Evolutionary conservation across 1,284 basidiomycete genomes (phyloP).

Genomic region (Laetiporus sulphureus): DNA sequence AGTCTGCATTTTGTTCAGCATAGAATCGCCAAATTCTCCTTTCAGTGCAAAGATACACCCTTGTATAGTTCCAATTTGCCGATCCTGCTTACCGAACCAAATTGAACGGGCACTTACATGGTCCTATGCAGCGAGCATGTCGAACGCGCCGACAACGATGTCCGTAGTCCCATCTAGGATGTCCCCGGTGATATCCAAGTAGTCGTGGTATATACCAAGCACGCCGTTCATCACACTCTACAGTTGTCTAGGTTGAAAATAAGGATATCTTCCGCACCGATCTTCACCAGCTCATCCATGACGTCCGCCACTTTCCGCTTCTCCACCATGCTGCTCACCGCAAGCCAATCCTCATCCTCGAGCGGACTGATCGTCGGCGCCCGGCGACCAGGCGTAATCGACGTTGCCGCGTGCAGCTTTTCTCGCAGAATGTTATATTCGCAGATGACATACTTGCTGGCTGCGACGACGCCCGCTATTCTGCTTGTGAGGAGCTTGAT

Average conservation of each 20-base stretch:
- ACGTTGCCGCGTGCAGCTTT: conserved; percentile 55
- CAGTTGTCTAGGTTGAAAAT: conserved; percentile 92
- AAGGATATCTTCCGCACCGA: conserved; percentile 88
- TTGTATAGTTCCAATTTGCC: no score
- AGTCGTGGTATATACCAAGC: no score
- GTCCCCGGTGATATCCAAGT: no score
- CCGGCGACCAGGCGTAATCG: conserved; percentile 83
- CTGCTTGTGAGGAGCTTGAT: conserved; percentile 82
- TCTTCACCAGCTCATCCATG: conserved; percentile 85
- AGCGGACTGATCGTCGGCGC: conserved; percentile 89
- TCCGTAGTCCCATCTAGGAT: no score
- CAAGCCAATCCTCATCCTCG: conserved; percentile 84
- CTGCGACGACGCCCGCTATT: conserved; percentile 91
- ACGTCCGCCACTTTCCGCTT: conserved; percentile 76
- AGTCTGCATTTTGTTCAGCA: no score
- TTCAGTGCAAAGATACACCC: no score
- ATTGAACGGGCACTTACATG: no score
- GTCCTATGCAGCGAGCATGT: no score
- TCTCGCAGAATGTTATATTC: conserved; percentile 85
- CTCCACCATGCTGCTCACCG: conserved; percentile 90
- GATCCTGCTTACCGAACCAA: no score
- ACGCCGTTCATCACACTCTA: conserved; percentile 82
- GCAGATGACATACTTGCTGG: conserved; percentile 82
- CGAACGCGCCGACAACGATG: no score
- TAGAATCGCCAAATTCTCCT: no score